Percentiles rank a stretch among this genome's conserved stretches.
These are phyloP conservation scores for Gloeostereum incarnatum DNA, from an alignment of 768 basidiomycete species.

Conservation along the genomic window DNA sequence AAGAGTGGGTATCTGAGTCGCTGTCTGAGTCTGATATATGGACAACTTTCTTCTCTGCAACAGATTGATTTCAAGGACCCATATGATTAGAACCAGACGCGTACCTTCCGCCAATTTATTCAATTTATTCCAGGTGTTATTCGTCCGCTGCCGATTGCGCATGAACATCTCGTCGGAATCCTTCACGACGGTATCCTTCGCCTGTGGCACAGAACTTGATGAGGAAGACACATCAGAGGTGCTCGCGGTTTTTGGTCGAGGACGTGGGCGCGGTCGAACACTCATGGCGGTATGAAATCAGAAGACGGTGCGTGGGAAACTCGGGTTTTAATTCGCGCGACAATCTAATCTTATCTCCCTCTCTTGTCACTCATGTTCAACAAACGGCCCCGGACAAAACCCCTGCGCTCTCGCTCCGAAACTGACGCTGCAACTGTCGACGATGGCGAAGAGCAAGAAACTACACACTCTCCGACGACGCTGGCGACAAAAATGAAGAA, in stretches of 20 bases:
- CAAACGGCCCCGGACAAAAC: conserved; percentile 4
- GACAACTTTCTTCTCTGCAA: conserved; percentile 8
- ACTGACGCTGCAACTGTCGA: not conserved
- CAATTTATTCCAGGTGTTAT: conserved; percentile 50
- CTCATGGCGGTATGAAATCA: no score
- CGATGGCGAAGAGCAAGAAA: not conserved
- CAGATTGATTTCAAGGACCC: not conserved
- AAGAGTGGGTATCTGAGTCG: conserved; percentile 22
- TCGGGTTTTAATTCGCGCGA: no score
- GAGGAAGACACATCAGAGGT: no score
- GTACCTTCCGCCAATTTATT: conserved; percentile 49
- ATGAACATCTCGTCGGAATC: conserved; percentile 68
- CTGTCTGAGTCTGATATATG: conserved; percentile 12
- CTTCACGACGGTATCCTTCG: conserved; percentile 24
- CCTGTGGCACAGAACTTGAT: no score
- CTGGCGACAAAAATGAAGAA: conserved; percentile 63
- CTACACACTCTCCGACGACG: conserved; percentile 43
- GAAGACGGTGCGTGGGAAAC: no score
- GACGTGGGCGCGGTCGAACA: no score
- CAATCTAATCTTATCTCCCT: no score
- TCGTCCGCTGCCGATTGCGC: conserved; percentile 49
- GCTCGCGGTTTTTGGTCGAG: no score
- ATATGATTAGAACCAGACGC: conserved; percentile 6
- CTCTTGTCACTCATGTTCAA: conserved; percentile 1
- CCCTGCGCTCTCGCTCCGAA: not conserved